Evolutionary conservation across 2,329 filamentous ascomycete species (phyloP), one percentile per base, ranked within the genome.

Genomic region (Cercospora berteroae): DNA sequence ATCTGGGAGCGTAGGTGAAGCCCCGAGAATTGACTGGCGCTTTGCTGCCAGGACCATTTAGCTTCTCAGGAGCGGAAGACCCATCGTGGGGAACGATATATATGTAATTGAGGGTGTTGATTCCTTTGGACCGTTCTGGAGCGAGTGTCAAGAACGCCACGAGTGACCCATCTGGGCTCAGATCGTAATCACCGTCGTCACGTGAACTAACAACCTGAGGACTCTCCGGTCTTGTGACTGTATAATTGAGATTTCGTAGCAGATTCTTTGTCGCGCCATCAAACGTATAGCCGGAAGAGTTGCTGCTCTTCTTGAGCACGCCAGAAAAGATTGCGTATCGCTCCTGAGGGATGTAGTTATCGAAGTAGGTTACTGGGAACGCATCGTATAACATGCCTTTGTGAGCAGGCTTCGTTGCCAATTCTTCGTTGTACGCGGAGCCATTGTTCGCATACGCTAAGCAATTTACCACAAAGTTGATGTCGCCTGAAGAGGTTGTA

Each of bases 361-460:
- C 84, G 84, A 84, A 86, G 70, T 85, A 83, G 39, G 84, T 78
- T 12, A 86, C 84, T 71, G 83, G 85, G 18, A 85, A 77, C 8
- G 80, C 82, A 20, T 82, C 83, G 71, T 85, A 86, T 4, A 86
- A 71, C 58, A 76, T 80, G 2, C 82, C 84, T 2, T 81, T 82
- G 16, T 79, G 82, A 23, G 76, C 69, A 1, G 82, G 78, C 67
- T 82, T 83, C 59, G 80, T 80, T 5, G 78, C 81, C 68, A 83
- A 80, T 60, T 83, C 80, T 29, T 83, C 80, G 60, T 85, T 85
- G 71, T 81, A 82, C 16, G 85, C 76, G 52, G 80, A 71, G 23
- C 73, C 73, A 63, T 73, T 73, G 61, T 74, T 73, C 29, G 66
- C 70, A 56, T 74, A 75, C n/a, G 74, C 74, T 16, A 71, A 65